Evolutionary conservation across 2,329 filamentous ascomycete species (phyloP).

Genomic region (Rugonectria rugulosa): DNA sequence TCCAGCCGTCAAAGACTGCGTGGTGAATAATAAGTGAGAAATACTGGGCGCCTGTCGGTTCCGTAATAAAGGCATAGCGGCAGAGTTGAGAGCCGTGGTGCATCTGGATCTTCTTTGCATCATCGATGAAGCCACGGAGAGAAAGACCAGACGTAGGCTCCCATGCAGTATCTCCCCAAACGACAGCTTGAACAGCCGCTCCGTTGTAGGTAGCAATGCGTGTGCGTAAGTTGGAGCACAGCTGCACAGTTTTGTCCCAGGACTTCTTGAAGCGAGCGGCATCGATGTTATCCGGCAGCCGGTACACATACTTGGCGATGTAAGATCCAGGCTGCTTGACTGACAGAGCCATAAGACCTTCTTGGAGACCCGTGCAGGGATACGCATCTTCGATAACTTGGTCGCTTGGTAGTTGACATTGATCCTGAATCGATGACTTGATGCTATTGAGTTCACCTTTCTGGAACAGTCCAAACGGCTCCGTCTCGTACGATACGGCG

Average conservation of each 20-base stretch:
- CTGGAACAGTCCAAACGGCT: not conserved
- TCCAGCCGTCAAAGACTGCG: conserved; percentile 37
- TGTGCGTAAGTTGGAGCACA: too few species aligned
- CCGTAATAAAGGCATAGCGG: conserved; percentile 4
- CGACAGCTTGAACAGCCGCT: too few species aligned
- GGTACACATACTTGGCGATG: too few species aligned
- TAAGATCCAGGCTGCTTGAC: too few species aligned
- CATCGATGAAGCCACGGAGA: not conserved
- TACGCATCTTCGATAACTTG: conserved; percentile 13
- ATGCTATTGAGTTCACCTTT: not conserved
- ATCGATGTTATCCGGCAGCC: too few species aligned
- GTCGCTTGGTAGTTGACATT: not conserved
- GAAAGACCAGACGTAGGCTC: not conserved
- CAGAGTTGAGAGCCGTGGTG: too few species aligned
- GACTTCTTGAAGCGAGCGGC: too few species aligned
- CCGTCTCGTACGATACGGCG: not conserved
- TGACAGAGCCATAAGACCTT: conserved; percentile 47
- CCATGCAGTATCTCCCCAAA: too few species aligned
- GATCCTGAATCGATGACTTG: not conserved
- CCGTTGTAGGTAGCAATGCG: too few species aligned
- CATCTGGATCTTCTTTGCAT: too few species aligned
- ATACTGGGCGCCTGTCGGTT: not conserved
- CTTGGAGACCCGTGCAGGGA: conserved; percentile 47
- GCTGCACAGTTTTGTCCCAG: too few species aligned
- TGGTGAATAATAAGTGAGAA: conserved; percentile 31